Evolutionary conservation across 306 rosid genomes (phyloP).

Genomic region (Quercus suber): DNA sequence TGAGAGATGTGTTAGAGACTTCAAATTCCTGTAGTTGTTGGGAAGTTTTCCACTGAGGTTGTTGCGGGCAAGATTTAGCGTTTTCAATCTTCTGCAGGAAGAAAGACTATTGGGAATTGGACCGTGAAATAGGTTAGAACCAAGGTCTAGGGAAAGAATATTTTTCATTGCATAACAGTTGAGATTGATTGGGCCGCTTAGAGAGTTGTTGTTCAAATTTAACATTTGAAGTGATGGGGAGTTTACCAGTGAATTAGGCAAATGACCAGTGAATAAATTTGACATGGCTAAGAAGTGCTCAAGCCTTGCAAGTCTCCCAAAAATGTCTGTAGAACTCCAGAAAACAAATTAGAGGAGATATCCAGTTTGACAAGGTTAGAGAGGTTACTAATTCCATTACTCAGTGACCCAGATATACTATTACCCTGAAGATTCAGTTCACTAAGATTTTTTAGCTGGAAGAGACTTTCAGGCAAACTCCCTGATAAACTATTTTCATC

Average conservation of each 20-base stretch:
- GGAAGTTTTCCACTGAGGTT: constrained; percentile 18
- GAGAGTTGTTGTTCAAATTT: constrained; percentile 23
- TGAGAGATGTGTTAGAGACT: not conserved
- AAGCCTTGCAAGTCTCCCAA: constrained; percentile 12
- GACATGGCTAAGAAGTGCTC: constrained; percentile 4
- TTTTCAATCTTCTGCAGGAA: constrained; percentile 22
- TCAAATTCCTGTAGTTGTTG: constrained; percentile 8
- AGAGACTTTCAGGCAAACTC: constrained; percentile 3
- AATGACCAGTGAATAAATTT: constrained; percentile 18
- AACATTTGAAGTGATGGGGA: constrained; percentile 18
- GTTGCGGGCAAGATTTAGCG: constrained; percentile 20
- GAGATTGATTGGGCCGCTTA: constrained; percentile 16
- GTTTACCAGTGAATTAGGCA: constrained; percentile 25
- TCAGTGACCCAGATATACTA: constrained; percentile 16
- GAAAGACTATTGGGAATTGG: constrained; percentile 35
- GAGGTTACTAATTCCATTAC: constrained; percentile 23
- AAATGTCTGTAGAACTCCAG: constrained; percentile 28
- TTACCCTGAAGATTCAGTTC: constrained; percentile 16
- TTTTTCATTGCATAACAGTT: constrained; percentile 30
- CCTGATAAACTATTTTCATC: not conserved
- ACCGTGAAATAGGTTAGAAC: constrained; percentile 28
- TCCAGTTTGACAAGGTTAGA: constrained; percentile 24
- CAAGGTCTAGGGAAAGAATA: constrained; percentile 32
- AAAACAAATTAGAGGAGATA: constrained; percentile 19
- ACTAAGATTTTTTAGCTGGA: not conserved